Conservation (phyloP, 257 asterid species). For the Scutellaria barbata region DNA sequence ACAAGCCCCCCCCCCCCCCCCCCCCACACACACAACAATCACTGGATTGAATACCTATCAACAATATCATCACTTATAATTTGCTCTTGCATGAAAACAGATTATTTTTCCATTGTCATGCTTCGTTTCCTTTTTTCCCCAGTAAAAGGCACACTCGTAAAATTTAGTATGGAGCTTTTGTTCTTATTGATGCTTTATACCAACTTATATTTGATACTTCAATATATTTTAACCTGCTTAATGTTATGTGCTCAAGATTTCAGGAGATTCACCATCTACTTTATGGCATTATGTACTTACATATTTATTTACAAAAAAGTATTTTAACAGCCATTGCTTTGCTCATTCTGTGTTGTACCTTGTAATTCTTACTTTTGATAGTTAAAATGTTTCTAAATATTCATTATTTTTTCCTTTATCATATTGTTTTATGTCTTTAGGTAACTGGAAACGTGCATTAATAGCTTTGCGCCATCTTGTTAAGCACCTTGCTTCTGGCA, state of each 20-base stretch:
- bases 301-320: not conserved
- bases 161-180: not conserved
- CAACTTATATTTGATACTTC: not conserved
- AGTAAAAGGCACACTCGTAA: not conserved
- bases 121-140: too few relatives aligned
- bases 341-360: constrained; percentile 18
- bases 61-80: not conserved
- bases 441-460: constrained; percentile 86
- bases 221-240: not conserved
- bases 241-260: not conserved
- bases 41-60: too few relatives aligned
- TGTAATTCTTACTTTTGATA: not conserved
- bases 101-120: not conserved
- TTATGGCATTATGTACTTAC: constrained; percentile 7
- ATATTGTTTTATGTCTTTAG: constrained; percentile 48
- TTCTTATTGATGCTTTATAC: not conserved
- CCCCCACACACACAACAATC: too few relatives aligned
- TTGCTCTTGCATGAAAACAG: not conserved
- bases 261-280: constrained; percentile 4
- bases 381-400: constrained; percentile 6
- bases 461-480: constrained; percentile 78
- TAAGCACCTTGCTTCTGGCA: constrained; percentile 53
- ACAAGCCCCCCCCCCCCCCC: not conserved
- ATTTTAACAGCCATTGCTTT: not conserved
- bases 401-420: constrained; percentile 10